A percentile compares a stretch with the other conserved stretches of the same genome.
Evolutionary conservation across 2,329 filamentous ascomycete genomes (phyloP).

Genomic region (Pseudogymnoascus verrucosus): DNA sequence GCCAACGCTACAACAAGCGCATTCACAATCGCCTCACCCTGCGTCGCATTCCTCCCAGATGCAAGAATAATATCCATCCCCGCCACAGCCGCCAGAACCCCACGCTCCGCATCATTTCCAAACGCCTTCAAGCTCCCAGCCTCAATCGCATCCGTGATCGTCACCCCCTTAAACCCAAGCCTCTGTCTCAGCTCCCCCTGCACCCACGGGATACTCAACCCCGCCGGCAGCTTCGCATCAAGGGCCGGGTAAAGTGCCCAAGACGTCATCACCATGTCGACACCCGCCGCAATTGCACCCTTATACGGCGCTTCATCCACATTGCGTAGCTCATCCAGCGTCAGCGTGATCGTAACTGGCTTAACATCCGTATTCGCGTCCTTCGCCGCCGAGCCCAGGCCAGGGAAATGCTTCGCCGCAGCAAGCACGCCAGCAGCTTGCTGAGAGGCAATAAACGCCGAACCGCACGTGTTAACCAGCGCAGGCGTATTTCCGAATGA

Average conservation of each 20-base stretch:
- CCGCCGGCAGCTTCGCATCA: slow-evolving; percentile 23
- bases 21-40: slow-evolving; percentile 18
- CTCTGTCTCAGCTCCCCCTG: slow-evolving; percentile 21
- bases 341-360: slow-evolving; percentile 24
- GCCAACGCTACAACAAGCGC: background rate
- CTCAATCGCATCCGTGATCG: slow-evolving; percentile 28
- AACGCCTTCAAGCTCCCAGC: slow-evolving; percentile 22
- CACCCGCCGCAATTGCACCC: slow-evolving; percentile 21
- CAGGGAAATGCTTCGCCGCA: slow-evolving; percentile 28
- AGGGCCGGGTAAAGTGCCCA: slow-evolving; percentile 27
- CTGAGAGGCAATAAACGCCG: slow-evolving; percentile 21
- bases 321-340: slow-evolving; percentile 18
- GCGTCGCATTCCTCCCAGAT: slow-evolving; percentile 23
- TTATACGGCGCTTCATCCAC: slow-evolving; percentile 25
- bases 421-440: slow-evolving; percentile 20
- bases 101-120: slow-evolving; percentile 20
- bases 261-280: slow-evolving; percentile 27
- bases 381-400: slow-evolving; percentile 22
- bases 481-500: slow-evolving; percentile 24
- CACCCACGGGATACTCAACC: slow-evolving; percentile 23
- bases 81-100: slow-evolving; percentile 23
- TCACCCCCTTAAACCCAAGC: slow-evolving; percentile 25
- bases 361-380: slow-evolving; percentile 24
- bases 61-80: slow-evolving; percentile 28
- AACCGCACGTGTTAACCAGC: slow-evolving; percentile 20